phyloP scores from a whole-genome alignment of 208 protist genomes.

The Naegleria gruberi region DNA sequence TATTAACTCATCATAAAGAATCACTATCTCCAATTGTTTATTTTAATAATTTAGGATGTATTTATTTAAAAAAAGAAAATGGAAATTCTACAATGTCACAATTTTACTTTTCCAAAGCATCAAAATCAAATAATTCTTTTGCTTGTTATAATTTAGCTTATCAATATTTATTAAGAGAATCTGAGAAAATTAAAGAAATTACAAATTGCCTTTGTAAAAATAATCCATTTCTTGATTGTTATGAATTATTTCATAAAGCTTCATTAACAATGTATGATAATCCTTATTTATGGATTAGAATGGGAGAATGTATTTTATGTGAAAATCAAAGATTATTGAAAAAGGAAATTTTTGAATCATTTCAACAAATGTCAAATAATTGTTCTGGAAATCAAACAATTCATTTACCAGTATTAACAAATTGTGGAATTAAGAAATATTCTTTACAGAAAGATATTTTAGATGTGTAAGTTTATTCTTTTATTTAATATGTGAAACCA shows the following conservation, averaged over 20 bases:
- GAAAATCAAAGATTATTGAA: not conserved
- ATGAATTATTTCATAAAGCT: not conserved
- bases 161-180: not conserved
- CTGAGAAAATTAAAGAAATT: not conserved
- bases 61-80: not conserved
- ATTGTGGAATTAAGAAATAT: not conserved
- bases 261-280: slow-evolving; percentile 2
- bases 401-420: not conserved
- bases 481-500: too few species aligned
- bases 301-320: not conserved
- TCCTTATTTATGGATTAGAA: not conserved
- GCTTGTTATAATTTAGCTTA: not conserved
- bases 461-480: not conserved
- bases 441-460: not conserved
- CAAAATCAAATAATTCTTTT: not conserved
- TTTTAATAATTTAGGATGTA: not conserved
- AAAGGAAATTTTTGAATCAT: not conserved
- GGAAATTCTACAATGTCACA: not conserved
- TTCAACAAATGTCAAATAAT: not conserved
- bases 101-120: not conserved
- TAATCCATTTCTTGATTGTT: not conserved
- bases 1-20: not conserved
- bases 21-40: not conserved
- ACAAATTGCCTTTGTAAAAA: not conserved
- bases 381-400: not conserved